These are phyloP conservation scores for Alloteropsis angusta DNA, from an alignment of 202 grass and related monocot genomes.

Conservation along the genomic window DNA sequence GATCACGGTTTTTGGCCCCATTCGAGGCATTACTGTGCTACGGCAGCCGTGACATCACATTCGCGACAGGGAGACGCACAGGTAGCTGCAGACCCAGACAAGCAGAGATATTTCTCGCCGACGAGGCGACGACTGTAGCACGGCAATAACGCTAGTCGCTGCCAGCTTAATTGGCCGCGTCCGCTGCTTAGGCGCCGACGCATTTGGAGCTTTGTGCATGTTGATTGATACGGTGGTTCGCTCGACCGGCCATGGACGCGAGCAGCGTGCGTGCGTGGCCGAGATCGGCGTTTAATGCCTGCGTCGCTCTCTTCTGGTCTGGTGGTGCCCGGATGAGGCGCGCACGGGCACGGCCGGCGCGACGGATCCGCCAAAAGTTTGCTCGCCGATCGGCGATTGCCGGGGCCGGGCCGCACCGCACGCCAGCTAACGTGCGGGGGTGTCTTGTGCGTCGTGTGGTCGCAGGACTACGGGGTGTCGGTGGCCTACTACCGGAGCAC, in stretches of 20 bases:
- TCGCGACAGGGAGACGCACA: not conserved
- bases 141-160: not conserved
- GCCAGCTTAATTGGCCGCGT: not conserved
- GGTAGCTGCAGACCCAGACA: constrained; percentile 4
- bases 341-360: not conserved
- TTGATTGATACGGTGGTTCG: not conserved
- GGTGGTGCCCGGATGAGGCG: not conserved
- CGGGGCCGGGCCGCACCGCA: not conserved
- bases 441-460: not conserved
- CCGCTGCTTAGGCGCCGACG: constrained; percentile 7
- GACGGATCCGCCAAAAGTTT: not conserved
- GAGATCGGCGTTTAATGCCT: not conserved
- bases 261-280: not conserved
- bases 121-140: not conserved
- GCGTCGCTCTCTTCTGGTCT: not conserved
- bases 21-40: not conserved
- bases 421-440: not conserved
- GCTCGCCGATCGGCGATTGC: not conserved
- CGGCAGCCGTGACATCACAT: constrained; percentile 4
- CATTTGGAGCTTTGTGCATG: constrained; percentile 1
- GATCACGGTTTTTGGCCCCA: not conserved
- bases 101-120: not conserved
- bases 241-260: not conserved
- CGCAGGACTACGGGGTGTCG: constrained; percentile 66
- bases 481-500: constrained; percentile 70